Evolutionary conservation across 371 early-diverging fungal genomes (phyloP), one percentile per base, ranked within the genome.

Genomic region (Fennellomyces sp.): DNA sequence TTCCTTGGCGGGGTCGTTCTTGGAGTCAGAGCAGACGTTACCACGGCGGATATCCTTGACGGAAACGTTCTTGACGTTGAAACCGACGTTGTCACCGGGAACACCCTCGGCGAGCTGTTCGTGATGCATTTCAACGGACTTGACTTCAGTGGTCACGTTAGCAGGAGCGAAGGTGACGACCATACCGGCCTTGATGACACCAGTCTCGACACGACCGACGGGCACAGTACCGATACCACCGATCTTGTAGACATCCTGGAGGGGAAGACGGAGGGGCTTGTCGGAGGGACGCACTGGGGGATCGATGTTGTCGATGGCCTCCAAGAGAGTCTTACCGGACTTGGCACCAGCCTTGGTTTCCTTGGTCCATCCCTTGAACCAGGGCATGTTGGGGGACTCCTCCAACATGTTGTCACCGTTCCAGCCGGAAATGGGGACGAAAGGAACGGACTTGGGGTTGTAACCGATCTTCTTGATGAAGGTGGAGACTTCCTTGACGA

Each of bases 121-220:
- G 94, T 96, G 95, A 84, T 96, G 97, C 97, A 96, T 97, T 87
- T 96, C 96, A 65, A 97, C 95, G 84, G 96, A 95, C 89, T 93
- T 94, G 83, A 96, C 97, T 86, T 95, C 94, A 87, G 94, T 92
- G 80, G 93, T 82, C 69, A 94, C 88, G 70, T 76, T 76, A 69
- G 88, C 77, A 61, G 97, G 95, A 66, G 94, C 94, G 78, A 94
- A 94, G 79, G 85, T 88, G 65, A 94, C 94, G 64, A 91, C 89
- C 95, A 94, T 94, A 95, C 92, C 92, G 52, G 80, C 81, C 85
- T 94, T 91, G 86, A 82, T 91, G 80, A 88, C 73, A 89, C 96
- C 96, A 64, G 94, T 92, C 84, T 97, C 96, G 73, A 97, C 94
- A 91, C 94, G 93, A 76, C 97, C 97, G 77, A 94, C 95, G 70